Evolutionary conservation across 129 eudicot genomes (phyloP), one percentile per base, ranked within the genome.

Genomic region (carrot (Daucus carota)): DNA sequence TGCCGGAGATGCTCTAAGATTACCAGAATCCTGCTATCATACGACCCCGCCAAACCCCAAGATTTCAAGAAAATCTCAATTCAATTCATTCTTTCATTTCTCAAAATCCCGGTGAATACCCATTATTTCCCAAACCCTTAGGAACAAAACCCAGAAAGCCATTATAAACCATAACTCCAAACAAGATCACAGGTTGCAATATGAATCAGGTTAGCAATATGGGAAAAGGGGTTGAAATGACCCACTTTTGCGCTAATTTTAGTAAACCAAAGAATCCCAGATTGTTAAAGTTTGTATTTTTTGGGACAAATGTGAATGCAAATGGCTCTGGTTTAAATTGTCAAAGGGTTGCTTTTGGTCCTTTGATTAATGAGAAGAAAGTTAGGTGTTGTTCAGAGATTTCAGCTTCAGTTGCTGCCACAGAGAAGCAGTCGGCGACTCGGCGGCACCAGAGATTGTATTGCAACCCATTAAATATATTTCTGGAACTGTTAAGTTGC

Each of bases 391-490:
- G 69, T 36, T 47, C 76, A 22, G 54, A 75, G 70, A 82, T 91
- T 79, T 66, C 79, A 41, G 97, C 95, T 62, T 83, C 96, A 18
- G 84, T 83, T 78, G 92, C 92, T 46, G 73, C 89, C 42, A 74
- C 96, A 44, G 90, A 90, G 79, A 90, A 93, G 92, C 85, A 92
- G 20, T 90, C 96, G 8, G 78, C 84, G 8, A 79, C 84, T 36
- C n/a, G 8, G 78, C 84, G 33, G 78, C 80, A 41, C 92, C 98
- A 28, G 98, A 92, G 86, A 94, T 94, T 75, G 97, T 89, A 81
- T 83, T 94, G 88, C 89, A 89, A 69, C 97, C 98, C 86, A 94
- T 94, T 50, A 91, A 84, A 77, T 96, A 94, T 62, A 94, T 94
- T 73, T 94, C 96, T 4, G 98, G 96, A 6, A 87, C 87, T 1